A percentile compares a stretch with the other conserved stretches of the same genome.
phyloP scores from a whole-genome alignment of 768 basidiomycete species.

The Termitomyces eurrhizus region DNA sequence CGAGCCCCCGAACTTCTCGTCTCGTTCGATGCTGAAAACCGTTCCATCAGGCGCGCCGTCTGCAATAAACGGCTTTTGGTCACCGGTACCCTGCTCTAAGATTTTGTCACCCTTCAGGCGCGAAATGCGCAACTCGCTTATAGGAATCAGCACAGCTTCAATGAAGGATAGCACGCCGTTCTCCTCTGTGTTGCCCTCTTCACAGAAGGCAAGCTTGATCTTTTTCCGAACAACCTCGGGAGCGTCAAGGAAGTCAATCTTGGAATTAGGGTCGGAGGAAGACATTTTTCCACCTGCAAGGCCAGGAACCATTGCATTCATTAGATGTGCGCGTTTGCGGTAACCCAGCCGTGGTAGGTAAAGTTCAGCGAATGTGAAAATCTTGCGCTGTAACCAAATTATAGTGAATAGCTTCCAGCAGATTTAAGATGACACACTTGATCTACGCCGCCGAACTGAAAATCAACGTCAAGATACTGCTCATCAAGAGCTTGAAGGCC shows the following conservation, averaged over 20 bases:
- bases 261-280: slow-evolving; percentile 94
- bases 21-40: slow-evolving; percentile 74
- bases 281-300: slow-evolving; percentile 97
- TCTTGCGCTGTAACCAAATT: slow-evolving; percentile 68
- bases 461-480: slow-evolving; percentile 92
- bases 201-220: slow-evolving; percentile 90
- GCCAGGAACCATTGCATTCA: slow-evolving; percentile 98
- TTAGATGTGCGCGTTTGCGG: slow-evolving; percentile 90
- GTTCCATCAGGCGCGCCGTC: slow-evolving; percentile 76
- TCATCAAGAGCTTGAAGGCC: slow-evolving; percentile 97
- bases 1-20: slow-evolving; percentile 79
- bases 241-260: slow-evolving; percentile 94
- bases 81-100: slow-evolving; percentile 44
- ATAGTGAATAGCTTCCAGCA: not conserved
- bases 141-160: slow-evolving; percentile 83
- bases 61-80: slow-evolving; percentile 58
- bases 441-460: slow-evolving; percentile 97
- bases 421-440: slow-evolving; percentile 54
- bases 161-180: slow-evolving; percentile 90
- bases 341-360: slow-evolving; percentile 95
- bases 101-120: slow-evolving; percentile 45
- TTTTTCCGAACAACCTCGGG: slow-evolving; percentile 84
- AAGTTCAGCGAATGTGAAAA: slow-evolving; percentile 96
- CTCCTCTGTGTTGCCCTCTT: slow-evolving; percentile 83
- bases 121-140: slow-evolving; percentile 72